Evolutionary conservation across 139 green algal genomes (phyloP).

Genomic region (Tetraselmis striata): DNA sequence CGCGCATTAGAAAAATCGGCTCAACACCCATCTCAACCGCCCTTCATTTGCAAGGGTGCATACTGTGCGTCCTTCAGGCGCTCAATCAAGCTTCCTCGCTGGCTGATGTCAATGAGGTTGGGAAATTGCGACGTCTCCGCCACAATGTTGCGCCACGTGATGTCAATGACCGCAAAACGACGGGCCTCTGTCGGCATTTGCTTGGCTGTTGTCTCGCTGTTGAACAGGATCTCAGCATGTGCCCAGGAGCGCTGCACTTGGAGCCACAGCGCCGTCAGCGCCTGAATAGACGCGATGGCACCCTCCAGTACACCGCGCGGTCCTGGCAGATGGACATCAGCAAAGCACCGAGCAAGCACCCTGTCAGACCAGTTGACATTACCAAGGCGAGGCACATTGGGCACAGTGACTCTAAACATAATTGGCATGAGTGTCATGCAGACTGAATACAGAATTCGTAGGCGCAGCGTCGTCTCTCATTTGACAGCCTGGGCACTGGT

Average conservation of each 20-base stretch:
- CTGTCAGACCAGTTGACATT: too few species aligned
- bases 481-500: too few species aligned
- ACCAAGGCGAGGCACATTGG: too few species aligned
- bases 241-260: neutral
- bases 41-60: too few species aligned
- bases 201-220: neutral
- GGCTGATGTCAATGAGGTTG: neutral
- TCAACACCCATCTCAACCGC: too few species aligned
- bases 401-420: too few species aligned
- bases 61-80: neutral
- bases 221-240: neutral
- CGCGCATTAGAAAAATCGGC: too few species aligned
- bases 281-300: neutral
- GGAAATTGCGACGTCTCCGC: neutral
- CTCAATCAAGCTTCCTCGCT: neutral
- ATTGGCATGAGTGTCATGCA: too few species aligned
- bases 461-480: too few species aligned
- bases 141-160: neutral
- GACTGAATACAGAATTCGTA: too few species aligned
- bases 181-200: neutral
- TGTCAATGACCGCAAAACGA: neutral
- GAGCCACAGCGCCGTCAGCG: neutral
- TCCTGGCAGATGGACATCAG: too few species aligned
- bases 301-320: neutral
- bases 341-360: too few species aligned